Percentiles rank a stretch among this genome's conserved stretches.
These are phyloP conservation scores for Drosera spatulata DNA, from an alignment of 179 eudicot genomes.

Conservation along the genomic window DNA sequence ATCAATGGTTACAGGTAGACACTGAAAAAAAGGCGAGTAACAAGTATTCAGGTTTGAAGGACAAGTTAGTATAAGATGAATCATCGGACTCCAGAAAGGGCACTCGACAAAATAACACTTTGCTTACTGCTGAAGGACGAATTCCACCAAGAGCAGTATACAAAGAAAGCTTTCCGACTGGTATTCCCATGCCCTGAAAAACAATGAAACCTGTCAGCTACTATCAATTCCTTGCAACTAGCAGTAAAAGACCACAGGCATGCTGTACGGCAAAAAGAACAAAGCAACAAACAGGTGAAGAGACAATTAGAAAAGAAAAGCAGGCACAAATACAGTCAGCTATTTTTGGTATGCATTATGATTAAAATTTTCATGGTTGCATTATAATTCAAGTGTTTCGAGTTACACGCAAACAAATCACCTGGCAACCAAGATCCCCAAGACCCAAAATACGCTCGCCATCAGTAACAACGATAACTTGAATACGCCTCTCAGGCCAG, in stretches of 20 bases:
- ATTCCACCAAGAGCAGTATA: slow-evolving; percentile 95
- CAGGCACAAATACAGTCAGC: too few relatives aligned
- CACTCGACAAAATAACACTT: too few relatives aligned
- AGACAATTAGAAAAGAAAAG: too few relatives aligned
- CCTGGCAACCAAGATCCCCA: slow-evolving; percentile 99
- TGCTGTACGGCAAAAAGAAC: too few relatives aligned
- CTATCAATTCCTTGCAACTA: too few relatives aligned
- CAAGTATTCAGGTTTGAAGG: background rate
- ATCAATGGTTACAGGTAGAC: slow-evolving; percentile 87
- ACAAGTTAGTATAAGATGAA: too few relatives aligned
- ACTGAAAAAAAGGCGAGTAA: slow-evolving; percentile 18
- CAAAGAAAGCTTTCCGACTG: slow-evolving; percentile 89
- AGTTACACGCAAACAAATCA: slow-evolving; percentile 5
- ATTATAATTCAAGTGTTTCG: background rate
- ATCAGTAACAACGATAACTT: slow-evolving; percentile 91
- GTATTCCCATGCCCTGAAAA: slow-evolving; percentile 92
- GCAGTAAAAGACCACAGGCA: too few relatives aligned
- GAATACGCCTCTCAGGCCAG: slow-evolving; percentile 86
- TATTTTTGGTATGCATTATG: too few relatives aligned
- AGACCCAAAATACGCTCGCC: slow-evolving; percentile 94
- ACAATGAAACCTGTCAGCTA: background rate
- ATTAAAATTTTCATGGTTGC: too few relatives aligned
- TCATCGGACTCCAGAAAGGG: too few relatives aligned
- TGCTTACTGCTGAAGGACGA: slow-evolving; percentile 85
- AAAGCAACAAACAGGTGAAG: too few relatives aligned